Evolutionary conservation across 2,329 filamentous ascomycete species (phyloP).

Genomic region (Aspergillus ibericus): DNA sequence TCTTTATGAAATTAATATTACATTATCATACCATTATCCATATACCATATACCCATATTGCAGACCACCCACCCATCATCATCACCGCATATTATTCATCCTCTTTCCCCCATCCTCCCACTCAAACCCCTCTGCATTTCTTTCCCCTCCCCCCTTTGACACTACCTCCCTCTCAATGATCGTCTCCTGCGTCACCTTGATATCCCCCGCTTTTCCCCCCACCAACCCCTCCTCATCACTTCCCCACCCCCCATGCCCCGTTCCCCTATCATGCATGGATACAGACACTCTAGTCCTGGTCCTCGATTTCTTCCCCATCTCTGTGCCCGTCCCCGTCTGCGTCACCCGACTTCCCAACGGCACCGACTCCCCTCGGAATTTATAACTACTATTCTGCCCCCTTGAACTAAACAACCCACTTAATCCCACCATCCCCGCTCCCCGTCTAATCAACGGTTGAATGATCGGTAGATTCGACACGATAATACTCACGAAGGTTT

Average conservation of each 20-base stretch:
- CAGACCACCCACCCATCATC: no score
- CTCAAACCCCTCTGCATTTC: not conserved
- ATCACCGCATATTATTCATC: not conserved
- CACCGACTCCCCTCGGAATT: constrained; percentile 14
- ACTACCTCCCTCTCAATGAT: constrained; percentile 24
- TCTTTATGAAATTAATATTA: no score
- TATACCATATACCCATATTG: no score
- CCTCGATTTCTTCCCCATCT: not conserved
- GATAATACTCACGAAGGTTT: constrained; percentile 45
- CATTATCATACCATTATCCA: not conserved
- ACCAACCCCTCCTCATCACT: constrained; percentile 30
- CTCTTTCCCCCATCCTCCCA: not conserved
- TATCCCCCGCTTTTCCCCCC: constrained; percentile 16
- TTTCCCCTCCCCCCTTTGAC: not conserved
- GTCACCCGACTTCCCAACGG: constrained; percentile 19
- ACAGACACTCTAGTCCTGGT: not conserved
- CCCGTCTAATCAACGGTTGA: constrained; percentile 32
- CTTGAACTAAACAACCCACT: constrained; percentile 27
- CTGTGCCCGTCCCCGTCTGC: not conserved
- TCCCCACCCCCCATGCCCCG: constrained; percentile 21
- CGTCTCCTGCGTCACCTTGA: constrained; percentile 29
- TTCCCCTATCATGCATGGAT: constrained; percentile 8
- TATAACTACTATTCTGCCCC: constrained; percentile 8
- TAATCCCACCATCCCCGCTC: constrained; percentile 28
- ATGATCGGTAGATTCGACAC: constrained; percentile 45